These are phyloP conservation scores for Glaciozyma antarctica DNA, from an alignment of 768 basidiomycete species.

Conservation along the genomic window DNA sequence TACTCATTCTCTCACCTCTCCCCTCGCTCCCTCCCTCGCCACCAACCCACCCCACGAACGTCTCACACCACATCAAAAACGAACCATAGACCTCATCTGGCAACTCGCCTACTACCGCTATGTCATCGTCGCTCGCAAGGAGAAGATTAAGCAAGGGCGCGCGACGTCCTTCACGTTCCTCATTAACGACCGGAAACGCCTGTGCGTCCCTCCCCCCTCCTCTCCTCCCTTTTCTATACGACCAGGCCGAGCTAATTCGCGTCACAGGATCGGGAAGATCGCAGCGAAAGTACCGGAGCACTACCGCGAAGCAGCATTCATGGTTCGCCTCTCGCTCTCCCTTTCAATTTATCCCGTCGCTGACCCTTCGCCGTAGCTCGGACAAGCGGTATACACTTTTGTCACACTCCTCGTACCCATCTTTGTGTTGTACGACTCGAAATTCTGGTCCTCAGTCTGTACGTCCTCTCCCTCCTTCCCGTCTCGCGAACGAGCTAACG, in stretches of 20 bases:
- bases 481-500: constrained; percentile 51
- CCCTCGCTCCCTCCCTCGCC: no score
- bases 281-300: constrained; percentile 16
- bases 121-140: constrained; percentile 73
- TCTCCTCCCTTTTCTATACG: no score
- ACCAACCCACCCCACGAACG: neutral
- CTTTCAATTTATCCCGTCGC: neutral
- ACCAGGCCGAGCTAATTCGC: neutral
- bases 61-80: no score
- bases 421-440: constrained; percentile 68
- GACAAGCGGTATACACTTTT: constrained; percentile 60
- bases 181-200: constrained; percentile 34
- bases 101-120: constrained; percentile 94
- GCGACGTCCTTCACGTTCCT: constrained; percentile 73
- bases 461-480: constrained; percentile 61
- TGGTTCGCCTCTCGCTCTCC: constrained; percentile 5
- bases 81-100: constrained; percentile 77
- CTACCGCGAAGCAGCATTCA: constrained; percentile 22
- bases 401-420: constrained; percentile 79
- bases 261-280: constrained; percentile 19
- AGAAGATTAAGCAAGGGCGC: constrained; percentile 85
- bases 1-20: no score
- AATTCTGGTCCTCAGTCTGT: constrained; percentile 67
- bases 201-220: neutral
- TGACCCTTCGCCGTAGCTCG: constrained; percentile 10